Evolutionary conservation across 106 monocot genomes (phyloP), one percentile per base, ranked within the genome.

Genomic region (Dendrobium chrysotoxum): DNA sequence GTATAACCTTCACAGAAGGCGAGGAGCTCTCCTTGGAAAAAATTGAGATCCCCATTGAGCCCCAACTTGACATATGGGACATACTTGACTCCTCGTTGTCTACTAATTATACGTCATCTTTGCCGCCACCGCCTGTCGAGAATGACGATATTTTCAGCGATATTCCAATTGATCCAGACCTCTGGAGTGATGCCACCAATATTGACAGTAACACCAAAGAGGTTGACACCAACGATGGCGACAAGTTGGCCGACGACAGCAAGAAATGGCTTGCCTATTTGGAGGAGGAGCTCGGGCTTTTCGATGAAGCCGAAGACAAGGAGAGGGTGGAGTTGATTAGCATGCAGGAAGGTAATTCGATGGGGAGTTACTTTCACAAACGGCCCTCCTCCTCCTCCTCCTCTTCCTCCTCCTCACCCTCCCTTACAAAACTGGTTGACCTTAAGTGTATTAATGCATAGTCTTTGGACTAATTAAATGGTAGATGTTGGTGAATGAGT

Each of bases 261-360:
- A 58, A 38, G 44, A 35, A 47, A 3, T 88, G 88, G 88, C 82
- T 88, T 64, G 77, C 79, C 21, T 79, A 80, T 39, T 78, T 88
- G 73, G 88, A 88, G 82, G 82, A 77, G 28, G 88, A 88, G 77
- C 78, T 88, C 3, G 88, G 75, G n/a, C 54, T 85, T 66, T 77
- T 81, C 53, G 75, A 45, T 40, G 73, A 40, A 17, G 58, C 53
- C 30, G 30, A 58, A 26, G 5, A 38, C 0, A 5, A 40, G n/a
- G 42, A 20, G 10, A 21, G 10, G 40, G 66, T 2, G 17, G 58
- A 31, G 28, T 5, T 28, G 40, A n/a, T 79, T 13, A 35, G n/a
- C 15, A 10, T 20, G 40, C 8, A 38, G 65, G 65, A 9, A 2
- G 53, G 76, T 17, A 80, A 80, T 70, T 80, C 53, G 61, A 66